These are phyloP conservation scores for Mortierella sp. DNA, from an alignment of 371 early-diverging fungal genomes.

Conservation along the genomic window DNA sequence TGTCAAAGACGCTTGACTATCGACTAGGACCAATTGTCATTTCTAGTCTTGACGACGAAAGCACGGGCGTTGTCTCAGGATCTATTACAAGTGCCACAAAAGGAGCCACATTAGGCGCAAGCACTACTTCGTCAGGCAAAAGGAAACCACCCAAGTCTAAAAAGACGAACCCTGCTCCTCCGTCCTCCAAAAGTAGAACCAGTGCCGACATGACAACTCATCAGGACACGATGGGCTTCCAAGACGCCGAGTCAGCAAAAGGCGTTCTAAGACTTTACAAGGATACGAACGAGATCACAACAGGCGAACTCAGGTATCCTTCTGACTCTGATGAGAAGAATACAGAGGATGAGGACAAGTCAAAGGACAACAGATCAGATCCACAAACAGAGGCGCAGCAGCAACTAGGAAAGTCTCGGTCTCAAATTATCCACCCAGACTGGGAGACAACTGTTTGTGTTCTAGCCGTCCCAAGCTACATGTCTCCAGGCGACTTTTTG, in stretches of 20 bases:
- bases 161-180: background rate
- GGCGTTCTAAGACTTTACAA: slow-evolving; percentile 84
- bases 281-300: slow-evolving; percentile 56
- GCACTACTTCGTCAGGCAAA: slow-evolving; percentile 3
- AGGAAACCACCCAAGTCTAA: background rate
- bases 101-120: no score
- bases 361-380: background rate
- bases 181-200: background rate
- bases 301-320: slow-evolving; percentile 31
- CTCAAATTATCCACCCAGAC: slow-evolving; percentile 39
- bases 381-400: background rate
- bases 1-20: no score
- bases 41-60: no score
- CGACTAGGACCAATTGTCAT: no score
- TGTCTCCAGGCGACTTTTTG: slow-evolving; percentile 87
- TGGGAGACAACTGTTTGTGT: slow-evolving; percentile 69
- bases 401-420: slow-evolving; percentile 10
- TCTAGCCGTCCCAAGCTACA: slow-evolving; percentile 88
- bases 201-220: background rate
- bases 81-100: no score
- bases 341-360: background rate
- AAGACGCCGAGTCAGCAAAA: slow-evolving; percentile 43
- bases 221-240: slow-evolving; percentile 12
- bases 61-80: no score
- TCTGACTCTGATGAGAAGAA: slow-evolving; percentile 1